Conservation (phyloP, 192 early-diverging fungal genomes). For the Linnemannia zychae region DNA sequence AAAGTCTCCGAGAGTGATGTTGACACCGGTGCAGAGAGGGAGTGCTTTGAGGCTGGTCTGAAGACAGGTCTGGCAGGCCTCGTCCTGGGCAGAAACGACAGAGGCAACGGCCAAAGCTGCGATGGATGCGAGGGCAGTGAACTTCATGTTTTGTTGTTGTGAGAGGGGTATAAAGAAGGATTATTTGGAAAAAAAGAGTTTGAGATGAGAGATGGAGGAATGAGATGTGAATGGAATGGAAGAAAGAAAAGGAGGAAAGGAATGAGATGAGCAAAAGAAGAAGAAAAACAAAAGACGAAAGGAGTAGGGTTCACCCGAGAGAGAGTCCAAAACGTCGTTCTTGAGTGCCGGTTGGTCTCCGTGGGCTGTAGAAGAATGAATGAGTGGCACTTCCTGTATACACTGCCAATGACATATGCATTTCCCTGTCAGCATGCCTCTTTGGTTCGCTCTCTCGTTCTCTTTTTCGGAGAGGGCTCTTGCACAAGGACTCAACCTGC, state of each 20-base stretch:
- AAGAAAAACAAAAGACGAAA: not conserved
- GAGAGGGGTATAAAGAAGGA: constrained; percentile 3
- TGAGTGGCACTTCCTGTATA: not conserved
- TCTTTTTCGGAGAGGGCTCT: not conserved
- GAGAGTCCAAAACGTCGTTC: not conserved
- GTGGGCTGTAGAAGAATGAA: not conserved
- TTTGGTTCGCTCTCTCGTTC: not conserved
- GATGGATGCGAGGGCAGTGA: constrained; percentile 7
- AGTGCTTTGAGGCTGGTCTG: constrained; percentile 27
- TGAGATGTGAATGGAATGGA: not conserved
- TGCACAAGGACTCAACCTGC: not conserved
- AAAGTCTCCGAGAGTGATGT: constrained; percentile 22
- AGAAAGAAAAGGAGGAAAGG: not conserved
- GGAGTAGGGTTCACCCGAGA: not conserved
- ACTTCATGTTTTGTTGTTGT: constrained; percentile 27
- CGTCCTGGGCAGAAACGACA: constrained; percentile 28
- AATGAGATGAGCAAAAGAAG: constrained; percentile 1
- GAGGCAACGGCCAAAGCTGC: constrained; percentile 6
- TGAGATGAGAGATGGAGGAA: not conserved
- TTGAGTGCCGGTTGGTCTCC: not conserved
- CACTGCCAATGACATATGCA: not conserved
- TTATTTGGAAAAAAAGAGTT: not conserved
- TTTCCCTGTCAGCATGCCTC: not conserved
- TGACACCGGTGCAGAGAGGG: constrained; percentile 18
- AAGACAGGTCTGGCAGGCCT: constrained; percentile 27